These are phyloP conservation scores for Termitomyces sp. DNA, from an alignment of 1,284 basidiomycete genomes.

Conservation along the genomic window DNA sequence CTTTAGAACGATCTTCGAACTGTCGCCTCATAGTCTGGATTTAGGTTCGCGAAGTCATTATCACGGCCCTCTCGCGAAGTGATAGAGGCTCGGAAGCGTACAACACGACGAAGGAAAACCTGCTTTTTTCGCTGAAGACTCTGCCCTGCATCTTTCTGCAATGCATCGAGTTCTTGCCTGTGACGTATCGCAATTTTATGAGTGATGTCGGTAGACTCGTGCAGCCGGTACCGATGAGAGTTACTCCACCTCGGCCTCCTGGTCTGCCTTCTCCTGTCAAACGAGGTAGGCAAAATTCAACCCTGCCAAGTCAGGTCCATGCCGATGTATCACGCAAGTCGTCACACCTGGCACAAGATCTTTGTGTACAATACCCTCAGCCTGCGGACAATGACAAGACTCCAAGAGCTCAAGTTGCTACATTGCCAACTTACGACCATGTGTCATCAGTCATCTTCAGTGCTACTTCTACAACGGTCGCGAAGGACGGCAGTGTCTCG, in stretches of 20 bases:
- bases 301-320: background rate
- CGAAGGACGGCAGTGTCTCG: background rate
- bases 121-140: conserved; percentile 2
- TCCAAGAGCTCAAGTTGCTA: background rate
- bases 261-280: background rate
- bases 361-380: background rate
- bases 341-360: background rate
- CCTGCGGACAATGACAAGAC: background rate
- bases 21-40: background rate
- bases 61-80: conserved; percentile 8
- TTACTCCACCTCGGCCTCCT: background rate
- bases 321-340: too few relatives aligned
- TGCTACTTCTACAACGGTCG: background rate
- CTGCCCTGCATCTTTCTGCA: conserved; percentile 10
- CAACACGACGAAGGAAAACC: background rate
- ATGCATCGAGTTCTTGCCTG: conserved; percentile 4
- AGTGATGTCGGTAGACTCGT: background rate
- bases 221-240: background rate
- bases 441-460: background rate
- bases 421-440: background rate
- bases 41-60: conserved; percentile 12
- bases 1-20: background rate
- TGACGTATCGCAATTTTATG: background rate
- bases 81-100: conserved; percentile 2
- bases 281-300: background rate